Percentiles rank a stretch among this genome's conserved stretches.
Conservation (phyloP, 2,329 filamentous ascomycete species). For the Colletotrichum camelliae region DNA sequence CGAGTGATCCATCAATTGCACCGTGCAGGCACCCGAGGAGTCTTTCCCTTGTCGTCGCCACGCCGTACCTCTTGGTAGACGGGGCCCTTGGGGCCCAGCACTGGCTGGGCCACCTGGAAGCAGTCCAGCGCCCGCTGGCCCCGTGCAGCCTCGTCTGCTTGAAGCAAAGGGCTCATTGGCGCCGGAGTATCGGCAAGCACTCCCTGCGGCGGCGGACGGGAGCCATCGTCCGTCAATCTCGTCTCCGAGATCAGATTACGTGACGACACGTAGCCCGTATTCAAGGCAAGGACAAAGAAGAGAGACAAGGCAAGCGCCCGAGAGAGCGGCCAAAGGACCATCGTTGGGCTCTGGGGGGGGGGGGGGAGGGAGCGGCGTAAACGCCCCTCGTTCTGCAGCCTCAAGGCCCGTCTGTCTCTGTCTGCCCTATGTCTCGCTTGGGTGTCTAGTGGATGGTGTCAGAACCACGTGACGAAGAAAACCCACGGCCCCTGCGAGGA, state of each 20-base stretch:
- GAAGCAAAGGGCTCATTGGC: background rate
- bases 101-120: slow-evolving; percentile 73
- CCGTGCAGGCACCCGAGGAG: slow-evolving; percentile 45
- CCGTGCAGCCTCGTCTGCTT: background rate
- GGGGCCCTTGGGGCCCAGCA: slow-evolving; percentile 55
- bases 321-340: background rate
- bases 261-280: slow-evolving; percentile 5
- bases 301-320: slow-evolving; percentile 11
- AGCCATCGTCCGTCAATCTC: background rate
- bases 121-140: slow-evolving; percentile 51
- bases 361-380: background rate
- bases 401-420: background rate
- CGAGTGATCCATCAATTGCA: slow-evolving; percentile 71
- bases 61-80: slow-evolving; percentile 10
- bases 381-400: slow-evolving; percentile 8
- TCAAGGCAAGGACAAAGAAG: slow-evolving; percentile 12
- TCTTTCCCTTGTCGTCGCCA: slow-evolving; percentile 23
- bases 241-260: background rate
- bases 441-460: slow-evolving; percentile 7
- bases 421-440: slow-evolving; percentile 2
- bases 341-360: background rate
- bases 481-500: background rate
- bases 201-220: slow-evolving; percentile 5
- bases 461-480: slow-evolving; percentile 9
- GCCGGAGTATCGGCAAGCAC: slow-evolving; percentile 7